Evolutionary conservation across 345 rosid genomes (phyloP).

Genomic region (Brassica incana): DNA sequence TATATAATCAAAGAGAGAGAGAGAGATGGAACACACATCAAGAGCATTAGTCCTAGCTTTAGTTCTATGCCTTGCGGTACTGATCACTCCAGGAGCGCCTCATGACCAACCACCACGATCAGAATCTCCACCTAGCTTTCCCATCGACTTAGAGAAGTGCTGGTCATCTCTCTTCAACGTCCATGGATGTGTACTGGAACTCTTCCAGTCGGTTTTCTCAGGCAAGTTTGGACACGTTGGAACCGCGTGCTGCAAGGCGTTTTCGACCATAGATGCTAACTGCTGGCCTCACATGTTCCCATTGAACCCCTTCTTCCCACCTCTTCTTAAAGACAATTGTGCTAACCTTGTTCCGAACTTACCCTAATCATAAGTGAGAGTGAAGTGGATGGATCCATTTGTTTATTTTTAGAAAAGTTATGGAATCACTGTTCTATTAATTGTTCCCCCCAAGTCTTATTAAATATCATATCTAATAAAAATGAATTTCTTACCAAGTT

Average conservation of each 20-base stretch:
- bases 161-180: constrained; percentile 11
- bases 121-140: not conserved
- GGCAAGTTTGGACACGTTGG: constrained; percentile 3
- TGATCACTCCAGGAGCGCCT: constrained; percentile 2
- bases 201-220: not conserved
- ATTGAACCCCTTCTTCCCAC: not conserved
- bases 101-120: not conserved
- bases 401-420: not conserved
- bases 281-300: constrained; percentile 9
- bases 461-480: not conserved
- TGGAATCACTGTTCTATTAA: not conserved
- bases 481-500: not conserved
- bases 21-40: constrained; percentile 1
- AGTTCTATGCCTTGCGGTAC: not conserved
- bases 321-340: not conserved
- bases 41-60: not conserved
- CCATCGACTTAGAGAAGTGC: not conserved
- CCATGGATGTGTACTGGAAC: not conserved
- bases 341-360: not conserved
- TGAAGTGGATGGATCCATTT: not conserved
- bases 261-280: not conserved
- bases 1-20: not conserved
- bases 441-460: not conserved
- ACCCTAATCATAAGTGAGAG: not conserved
- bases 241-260: not conserved